A percentile compares a stretch with the other conserved stretches of the same genome.
These are phyloP conservation scores for Lentinula raphanica DNA, from an alignment of 768 basidiomycete genomes.

Conservation along the genomic window DNA sequence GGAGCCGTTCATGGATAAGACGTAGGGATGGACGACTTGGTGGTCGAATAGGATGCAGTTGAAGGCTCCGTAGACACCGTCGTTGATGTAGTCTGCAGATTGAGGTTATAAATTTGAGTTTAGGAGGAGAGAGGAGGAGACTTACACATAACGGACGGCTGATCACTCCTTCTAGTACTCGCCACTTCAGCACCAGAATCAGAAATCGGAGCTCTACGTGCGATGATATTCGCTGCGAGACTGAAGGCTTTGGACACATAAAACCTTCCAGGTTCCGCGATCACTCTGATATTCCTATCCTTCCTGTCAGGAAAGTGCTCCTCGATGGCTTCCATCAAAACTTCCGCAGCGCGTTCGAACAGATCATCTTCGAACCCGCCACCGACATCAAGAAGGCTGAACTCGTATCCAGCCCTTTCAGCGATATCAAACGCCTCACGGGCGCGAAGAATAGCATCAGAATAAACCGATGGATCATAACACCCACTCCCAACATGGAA, in stretches of 20 bases:
- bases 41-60: conserved; percentile 90
- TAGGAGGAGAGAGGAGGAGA: conserved; percentile 24
- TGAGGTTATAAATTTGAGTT: background rate
- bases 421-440: conserved; percentile 87
- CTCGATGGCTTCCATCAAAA: conserved; percentile 68
- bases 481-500: conserved; percentile 99
- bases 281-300: conserved; percentile 64
- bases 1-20: conserved; percentile 60
- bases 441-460: conserved; percentile 83
- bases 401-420: conserved; percentile 69
- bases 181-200: conserved; percentile 18
- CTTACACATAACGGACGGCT: conserved; percentile 83
- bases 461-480: conserved; percentile 87
- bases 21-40: conserved; percentile 82
- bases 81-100: conserved; percentile 82
- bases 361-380: conserved; percentile 87
- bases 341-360: conserved; percentile 74
- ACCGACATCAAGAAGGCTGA: conserved; percentile 86
- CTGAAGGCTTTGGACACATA: conserved; percentile 91
- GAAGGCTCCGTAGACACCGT: conserved; percentile 77
- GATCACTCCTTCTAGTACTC: conserved; percentile 23
- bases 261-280: conserved; percentile 95
- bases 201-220: conserved; percentile 60
- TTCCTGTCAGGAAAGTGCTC: conserved; percentile 71
- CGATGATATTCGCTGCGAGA: conserved; percentile 90